Base-by-base conservation (phyloP, 345 rosid species). In the Adansonia digitata region DNA sequence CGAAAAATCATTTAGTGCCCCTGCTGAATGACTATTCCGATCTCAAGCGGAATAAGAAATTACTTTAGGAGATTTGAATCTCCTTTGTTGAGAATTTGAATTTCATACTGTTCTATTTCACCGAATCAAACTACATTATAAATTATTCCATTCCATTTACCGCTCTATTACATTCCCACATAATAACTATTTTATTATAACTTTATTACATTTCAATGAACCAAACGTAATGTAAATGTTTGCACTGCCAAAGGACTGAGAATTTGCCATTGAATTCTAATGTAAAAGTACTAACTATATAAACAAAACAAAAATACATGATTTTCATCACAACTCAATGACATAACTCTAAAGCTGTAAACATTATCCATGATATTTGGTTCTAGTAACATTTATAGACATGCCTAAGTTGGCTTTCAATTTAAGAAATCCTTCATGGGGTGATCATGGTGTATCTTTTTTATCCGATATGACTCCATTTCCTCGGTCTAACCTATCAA, bases 401-500 rank as follows among this genome's bases (percentile, higher is more conserved):
- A 68, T 68, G 27, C 15, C 15, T 3, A n/a, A 20, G 13, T 0
- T 11, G 46, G 29, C 4, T 67, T 43, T 73, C 78, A 67, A 70
- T 82, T 75, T 43, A 85, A 62, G 65, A 87, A 81, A 75, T 82
- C 82, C 78, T 84, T 89, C 89, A 89, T 85, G 7, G 90, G 91
- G 53, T 86, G 90, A 45, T 86, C 91, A 1, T 72, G 79, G 61
- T 80, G 91, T 5, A 80, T 17, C 79, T 56, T 89, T 69, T 83
- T 88, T 88, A 86, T 82, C 39, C 88, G 57, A 74, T 86, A 88
- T 15, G 90, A 91, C 73, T 90, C 91, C 90, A 90, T 86, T 7
- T 87, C 85, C 74, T 89, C 86, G 0, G 77, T 48, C 88, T 85
- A 70, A 80, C 81, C 88, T 85, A 63, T 7, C 61, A 72, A 65